Percentiles rank a stretch among this genome's conserved stretches.
Conservation (phyloP, 1,284 basidiomycete species). For the Moesziomyces sp. region DNA sequence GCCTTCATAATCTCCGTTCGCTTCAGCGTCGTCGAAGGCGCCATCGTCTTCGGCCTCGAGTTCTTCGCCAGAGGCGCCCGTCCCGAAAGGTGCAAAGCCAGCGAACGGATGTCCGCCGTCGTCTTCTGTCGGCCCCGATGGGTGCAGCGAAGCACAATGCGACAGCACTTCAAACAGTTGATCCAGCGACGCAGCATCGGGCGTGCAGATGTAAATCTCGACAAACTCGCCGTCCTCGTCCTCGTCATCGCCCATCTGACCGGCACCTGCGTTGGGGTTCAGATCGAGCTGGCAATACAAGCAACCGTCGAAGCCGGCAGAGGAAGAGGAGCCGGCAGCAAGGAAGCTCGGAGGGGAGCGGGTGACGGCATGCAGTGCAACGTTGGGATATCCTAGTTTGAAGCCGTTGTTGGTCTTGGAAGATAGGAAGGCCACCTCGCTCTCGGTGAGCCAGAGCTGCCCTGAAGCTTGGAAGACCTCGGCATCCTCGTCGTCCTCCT, state of each 20-base stretch:
- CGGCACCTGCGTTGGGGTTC: conserved; percentile 30
- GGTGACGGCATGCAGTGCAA: conserved; percentile 64
- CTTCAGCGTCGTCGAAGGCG: conserved; percentile 73
- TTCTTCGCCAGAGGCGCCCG: conserved; percentile 27
- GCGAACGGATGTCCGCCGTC: conserved; percentile 69
- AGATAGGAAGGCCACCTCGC: conserved; percentile 52
- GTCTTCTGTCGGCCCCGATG: conserved; percentile 71
- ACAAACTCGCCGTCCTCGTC: conserved; percentile 49
- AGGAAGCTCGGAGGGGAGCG: conserved; percentile 54
- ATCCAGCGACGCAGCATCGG: conserved; percentile 74
- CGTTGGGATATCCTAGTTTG: conserved; percentile 50
- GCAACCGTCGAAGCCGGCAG: conserved; percentile 34
- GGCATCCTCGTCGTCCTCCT: conserved; percentile 7
- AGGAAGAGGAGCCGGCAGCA: conserved; percentile 4
- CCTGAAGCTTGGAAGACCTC: conserved; percentile 32
- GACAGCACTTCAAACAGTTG: conserved; percentile 88
- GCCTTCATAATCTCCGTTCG: conserved; percentile 7
- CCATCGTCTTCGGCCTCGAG: conserved; percentile 71
- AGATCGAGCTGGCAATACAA: conserved; percentile 66
- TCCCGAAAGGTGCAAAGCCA: conserved; percentile 60
- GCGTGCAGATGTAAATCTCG: conserved; percentile 60
- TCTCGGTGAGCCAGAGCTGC: conserved; percentile 54
- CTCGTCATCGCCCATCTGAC: conserved; percentile 42
- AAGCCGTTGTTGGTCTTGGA: conserved; percentile 42
- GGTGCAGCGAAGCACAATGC: conserved; percentile 87